These are phyloP conservation scores for Oryza meyeriana DNA, from an alignment of 176 grass and related monocot genomes.

Conservation along the genomic window DNA sequence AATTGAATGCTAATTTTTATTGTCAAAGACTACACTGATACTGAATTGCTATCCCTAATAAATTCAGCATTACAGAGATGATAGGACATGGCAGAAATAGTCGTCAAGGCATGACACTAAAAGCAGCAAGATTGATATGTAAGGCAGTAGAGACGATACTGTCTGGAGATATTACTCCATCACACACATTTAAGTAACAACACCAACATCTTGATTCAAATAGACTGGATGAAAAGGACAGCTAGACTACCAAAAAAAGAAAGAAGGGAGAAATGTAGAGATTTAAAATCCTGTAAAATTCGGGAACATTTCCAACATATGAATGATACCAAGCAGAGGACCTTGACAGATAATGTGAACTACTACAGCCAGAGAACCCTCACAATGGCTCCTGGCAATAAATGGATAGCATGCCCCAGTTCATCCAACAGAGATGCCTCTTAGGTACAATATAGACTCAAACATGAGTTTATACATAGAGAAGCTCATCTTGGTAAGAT, in stretches of 20 bases:
- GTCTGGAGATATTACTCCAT: conserved; percentile 21
- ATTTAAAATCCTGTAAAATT: not conserved
- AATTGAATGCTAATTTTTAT: conserved; percentile 6
- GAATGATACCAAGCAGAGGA: not conserved
- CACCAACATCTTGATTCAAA: conserved; percentile 18
- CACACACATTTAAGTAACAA: not conserved
- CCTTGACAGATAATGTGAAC: not conserved
- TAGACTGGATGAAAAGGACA: not conserved
- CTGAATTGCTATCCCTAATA: not conserved
- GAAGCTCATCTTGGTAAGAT: conserved; percentile 24
- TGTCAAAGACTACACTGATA: not conserved
- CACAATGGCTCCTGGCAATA: not conserved
- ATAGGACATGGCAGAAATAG: conserved; percentile 22
- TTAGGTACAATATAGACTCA: not conserved
- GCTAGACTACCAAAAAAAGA: not conserved
- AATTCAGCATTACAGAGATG: conserved; percentile 24
- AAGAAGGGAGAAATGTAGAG: not conserved
- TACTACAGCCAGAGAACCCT: not conserved
- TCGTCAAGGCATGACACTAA: conserved; percentile 4
- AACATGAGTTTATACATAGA: conserved; percentile 1
- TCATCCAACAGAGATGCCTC: not conserved
- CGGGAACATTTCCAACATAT: not conserved
- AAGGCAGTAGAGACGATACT: conserved; percentile 11
- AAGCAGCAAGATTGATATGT: conserved; percentile 5
- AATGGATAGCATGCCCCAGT: not conserved